Base-by-base conservation (phyloP, 2,329 filamentous ascomycete species). In the Penicillium sp. region DNA sequence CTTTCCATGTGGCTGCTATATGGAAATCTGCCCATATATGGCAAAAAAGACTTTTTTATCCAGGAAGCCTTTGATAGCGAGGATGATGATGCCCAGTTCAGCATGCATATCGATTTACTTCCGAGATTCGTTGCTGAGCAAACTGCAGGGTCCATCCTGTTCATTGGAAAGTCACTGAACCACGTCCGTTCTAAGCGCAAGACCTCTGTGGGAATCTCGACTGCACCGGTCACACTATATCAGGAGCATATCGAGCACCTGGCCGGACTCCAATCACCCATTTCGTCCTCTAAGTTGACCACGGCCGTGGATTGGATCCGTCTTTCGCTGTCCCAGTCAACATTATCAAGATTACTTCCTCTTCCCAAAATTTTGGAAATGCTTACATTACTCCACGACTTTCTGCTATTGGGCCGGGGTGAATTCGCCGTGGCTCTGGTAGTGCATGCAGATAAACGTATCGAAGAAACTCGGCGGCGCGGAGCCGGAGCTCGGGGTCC, bases 401-500 rank as follows among this genome's bases (percentile, higher is more conserved):
- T 96, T 74, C 90, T 97, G 63, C 81, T 99, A 2, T 81, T 99
- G 0, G 88, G 89, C 1, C 84, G 90, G 31, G 93, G 93, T 50
- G 94, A 97, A 71, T 99, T 99, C 71, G 91, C 92, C 20, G 86
- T 94, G 74, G 88, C 89, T 0, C 75, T 99, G 25, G 90, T 95
- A 1, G 84, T 88, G 33, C 90, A 97, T 75, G 91, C 93, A 1
- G 91, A 97, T 63, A 85, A 88, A 52, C 88, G 86, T 63, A 82
- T 94, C 23, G 82, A 85, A n/a, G 86, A 84, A 60, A 85, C 90
- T 14, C 60, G 62, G 48, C 90, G 89, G 81, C 85, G 81, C 63
- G 79, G 86, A 59, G 79, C 85, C 11, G 82, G 48, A 31, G 80
- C 68, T 81, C 84, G 67, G 83, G 82, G 66, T 72, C 81, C 85